A percentile compares a stretch with the other conserved stretches of the same genome.
Evolutionary conservation across 2,329 filamentous ascomycete genomes (phyloP).

Genomic region (Botryotinia calthae): DNA sequence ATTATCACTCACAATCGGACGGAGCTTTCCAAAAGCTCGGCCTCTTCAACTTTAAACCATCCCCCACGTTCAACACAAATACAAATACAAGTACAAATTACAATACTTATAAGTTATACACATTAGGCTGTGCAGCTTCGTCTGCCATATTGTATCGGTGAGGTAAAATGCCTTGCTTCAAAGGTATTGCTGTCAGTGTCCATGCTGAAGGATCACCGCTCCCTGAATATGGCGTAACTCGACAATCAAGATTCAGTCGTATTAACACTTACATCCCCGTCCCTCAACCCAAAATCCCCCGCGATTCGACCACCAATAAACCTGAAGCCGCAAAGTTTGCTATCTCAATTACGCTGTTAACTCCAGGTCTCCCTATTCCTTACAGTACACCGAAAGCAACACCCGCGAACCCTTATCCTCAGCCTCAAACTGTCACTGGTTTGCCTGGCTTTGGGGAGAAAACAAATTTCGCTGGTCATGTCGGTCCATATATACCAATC

Average conservation of each 20-base stretch:
- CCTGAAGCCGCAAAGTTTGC: constrained; percentile 94
- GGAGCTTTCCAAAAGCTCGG: constrained; percentile 18
- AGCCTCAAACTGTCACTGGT: constrained; percentile 75
- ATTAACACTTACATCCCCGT: constrained; percentile 98
- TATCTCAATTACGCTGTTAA: constrained; percentile 95
- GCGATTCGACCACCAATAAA: constrained; percentile 62
- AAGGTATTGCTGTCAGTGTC: constrained; percentile 97
- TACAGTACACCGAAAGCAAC: constrained; percentile 87
- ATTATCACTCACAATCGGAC: constrained; percentile 13
- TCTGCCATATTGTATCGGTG: constrained; percentile 27
- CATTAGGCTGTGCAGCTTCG: constrained; percentile 29
- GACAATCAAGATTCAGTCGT: constrained; percentile 83
- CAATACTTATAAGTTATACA: constrained; percentile 15
- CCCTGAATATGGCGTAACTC: constrained; percentile 90
- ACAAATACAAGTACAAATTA: not conserved
- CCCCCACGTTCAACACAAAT: constrained; percentile 16
- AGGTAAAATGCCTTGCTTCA: constrained; percentile 83
- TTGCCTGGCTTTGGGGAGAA: constrained; percentile 56
- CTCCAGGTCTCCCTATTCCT: constrained; percentile 81
- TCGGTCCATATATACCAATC: constrained; percentile 86
- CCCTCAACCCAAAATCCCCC: constrained; percentile 75
- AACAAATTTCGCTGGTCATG: constrained; percentile 52
- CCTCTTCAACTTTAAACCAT: constrained; percentile 15
- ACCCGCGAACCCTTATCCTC: constrained; percentile 72
- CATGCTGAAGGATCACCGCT: constrained; percentile 79